A percentile compares a stretch with the other conserved stretches of the same genome.
Conservation (phyloP, 352 stramenopile species). For the Lagenidium giganteum region DNA sequence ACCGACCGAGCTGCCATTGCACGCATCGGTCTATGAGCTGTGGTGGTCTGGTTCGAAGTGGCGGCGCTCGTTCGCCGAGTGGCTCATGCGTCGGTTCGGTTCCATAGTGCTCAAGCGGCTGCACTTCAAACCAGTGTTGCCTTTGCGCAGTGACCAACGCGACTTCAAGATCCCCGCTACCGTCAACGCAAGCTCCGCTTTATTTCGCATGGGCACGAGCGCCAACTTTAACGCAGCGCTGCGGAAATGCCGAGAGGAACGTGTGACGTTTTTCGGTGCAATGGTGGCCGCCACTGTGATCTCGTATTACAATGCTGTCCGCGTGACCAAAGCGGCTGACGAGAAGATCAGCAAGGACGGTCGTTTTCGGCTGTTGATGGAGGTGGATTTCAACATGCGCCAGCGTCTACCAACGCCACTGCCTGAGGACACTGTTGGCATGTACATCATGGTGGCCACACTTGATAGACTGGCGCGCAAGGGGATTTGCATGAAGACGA, state of each 20-base stretch:
- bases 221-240: conserved; percentile 28
- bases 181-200: conserved; percentile 19
- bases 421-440: conserved; percentile 26
- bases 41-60: too few relatives aligned
- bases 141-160: conserved; percentile 16
- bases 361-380: conserved; percentile 33
- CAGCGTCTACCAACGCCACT: conserved; percentile 23
- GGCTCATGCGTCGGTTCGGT: background rate
- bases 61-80: too few relatives aligned
- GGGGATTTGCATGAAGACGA: conserved; percentile 19
- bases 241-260: conserved; percentile 27
- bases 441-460: conserved; percentile 23
- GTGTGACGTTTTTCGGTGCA: conserved; percentile 29
- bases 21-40: conserved; percentile 23
- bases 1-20: conserved; percentile 15
- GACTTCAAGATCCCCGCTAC: conserved; percentile 23
- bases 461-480: conserved; percentile 13
- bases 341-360: conserved; percentile 7
- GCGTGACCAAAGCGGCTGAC: conserved; percentile 1
- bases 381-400: conserved; percentile 43
- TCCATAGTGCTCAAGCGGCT: background rate
- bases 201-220: conserved; percentile 30
- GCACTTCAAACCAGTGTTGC: conserved; percentile 20
- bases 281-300: conserved; percentile 24
- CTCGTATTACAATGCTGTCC: conserved; percentile 21